A percentile compares a stretch with the other conserved stretches of the same genome.
phyloP scores from a whole-genome alignment of 1,284 basidiomycete species.

The Pseudozyma tsukubaensis region DNA sequence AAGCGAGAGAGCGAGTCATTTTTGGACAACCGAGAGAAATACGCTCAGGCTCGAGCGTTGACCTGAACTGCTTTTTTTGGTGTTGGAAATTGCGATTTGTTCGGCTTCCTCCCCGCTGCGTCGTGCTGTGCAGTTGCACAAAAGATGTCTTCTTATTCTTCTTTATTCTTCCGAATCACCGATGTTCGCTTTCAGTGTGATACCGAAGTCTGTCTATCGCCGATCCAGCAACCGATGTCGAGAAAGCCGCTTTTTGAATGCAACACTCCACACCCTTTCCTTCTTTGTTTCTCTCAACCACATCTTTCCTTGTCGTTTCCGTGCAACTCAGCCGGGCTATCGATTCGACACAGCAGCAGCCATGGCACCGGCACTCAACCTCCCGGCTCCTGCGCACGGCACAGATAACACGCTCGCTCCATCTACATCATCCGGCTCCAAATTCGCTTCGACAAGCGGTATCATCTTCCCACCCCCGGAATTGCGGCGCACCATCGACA shows the following conservation, averaged over 20 bases:
- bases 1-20: slow-evolving; percentile 17
- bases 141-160: not conserved
- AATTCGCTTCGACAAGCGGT: slow-evolving; percentile 56
- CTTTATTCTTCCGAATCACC: slow-evolving; percentile 27
- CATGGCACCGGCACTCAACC: slow-evolving; percentile 57
- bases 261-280: slow-evolving; percentile 13
- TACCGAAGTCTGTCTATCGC: slow-evolving; percentile 4
- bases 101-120: not conserved
- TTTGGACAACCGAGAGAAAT: slow-evolving; percentile 16
- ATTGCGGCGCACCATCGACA: slow-evolving; percentile 87
- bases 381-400: slow-evolving; percentile 58
- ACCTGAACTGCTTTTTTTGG: not conserved
- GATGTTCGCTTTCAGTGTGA: slow-evolving; percentile 5
- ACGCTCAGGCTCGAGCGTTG: slow-evolving; percentile 1
- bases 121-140: slow-evolving; percentile 1
- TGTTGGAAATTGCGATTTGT: not conserved
- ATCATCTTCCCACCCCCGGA: slow-evolving; percentile 70
- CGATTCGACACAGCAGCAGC: not conserved
- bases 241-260: slow-evolving; percentile 5
- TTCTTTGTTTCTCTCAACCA: not conserved
- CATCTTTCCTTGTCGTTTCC: not conserved
- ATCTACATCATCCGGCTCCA: slow-evolving; percentile 25
- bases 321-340: not conserved
- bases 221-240: slow-evolving; percentile 18
- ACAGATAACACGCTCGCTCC: slow-evolving; percentile 39